A percentile compares a stretch with the other conserved stretches of the same genome.
phyloP scores from a whole-genome alignment of 345 rosid genomes.

The Moricandia moricandioides region DNA sequence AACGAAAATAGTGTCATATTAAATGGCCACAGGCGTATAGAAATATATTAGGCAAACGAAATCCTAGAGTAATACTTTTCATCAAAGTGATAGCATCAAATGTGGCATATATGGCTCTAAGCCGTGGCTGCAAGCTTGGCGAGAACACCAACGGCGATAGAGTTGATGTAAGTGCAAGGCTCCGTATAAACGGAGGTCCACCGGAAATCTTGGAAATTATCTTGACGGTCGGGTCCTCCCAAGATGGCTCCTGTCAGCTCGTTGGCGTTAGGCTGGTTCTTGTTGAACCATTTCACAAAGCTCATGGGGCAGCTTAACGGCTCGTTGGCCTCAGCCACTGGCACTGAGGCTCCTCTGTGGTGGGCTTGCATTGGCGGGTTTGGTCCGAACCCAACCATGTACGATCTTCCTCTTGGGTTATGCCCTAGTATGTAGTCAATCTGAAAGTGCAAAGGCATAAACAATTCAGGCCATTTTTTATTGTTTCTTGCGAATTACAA shows the following conservation, averaged over 20 bases:
- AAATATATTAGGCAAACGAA: conserved; percentile 6
- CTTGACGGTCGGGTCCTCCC: conserved; percentile 84
- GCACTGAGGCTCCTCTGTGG: conserved; percentile 83
- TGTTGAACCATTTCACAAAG: conserved; percentile 54
- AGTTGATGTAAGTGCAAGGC: conserved; percentile 93
- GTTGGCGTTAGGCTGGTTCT: conserved; percentile 58
- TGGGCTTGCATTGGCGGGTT: conserved; percentile 83
- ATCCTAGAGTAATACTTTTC: conserved; percentile 16
- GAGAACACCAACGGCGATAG: conserved; percentile 61
- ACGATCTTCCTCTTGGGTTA: conserved; percentile 76
- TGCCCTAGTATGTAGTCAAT: conserved; percentile 76
- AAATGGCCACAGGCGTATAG: conserved; percentile 18
- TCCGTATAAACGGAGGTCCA: conserved; percentile 65
- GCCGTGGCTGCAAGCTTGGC: conserved; percentile 61
- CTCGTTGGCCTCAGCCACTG: conserved; percentile 12
- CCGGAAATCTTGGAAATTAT: conserved; percentile 61
- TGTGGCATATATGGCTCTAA: conserved; percentile 17
- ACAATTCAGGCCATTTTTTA: neutral
- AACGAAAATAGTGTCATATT: conserved; percentile 15
- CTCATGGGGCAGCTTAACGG: conserved; percentile 57
- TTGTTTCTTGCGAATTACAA: neutral
- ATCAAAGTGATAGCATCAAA: neutral
- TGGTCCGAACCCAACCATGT: conserved; percentile 85
- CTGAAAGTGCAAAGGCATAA: conserved; percentile 37
- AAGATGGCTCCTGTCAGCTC: conserved; percentile 86